Evolutionary conservation across 768 basidiomycete species (phyloP), one percentile per base, ranked within the genome.

Genomic region (Clitopilus hobsonii): DNA sequence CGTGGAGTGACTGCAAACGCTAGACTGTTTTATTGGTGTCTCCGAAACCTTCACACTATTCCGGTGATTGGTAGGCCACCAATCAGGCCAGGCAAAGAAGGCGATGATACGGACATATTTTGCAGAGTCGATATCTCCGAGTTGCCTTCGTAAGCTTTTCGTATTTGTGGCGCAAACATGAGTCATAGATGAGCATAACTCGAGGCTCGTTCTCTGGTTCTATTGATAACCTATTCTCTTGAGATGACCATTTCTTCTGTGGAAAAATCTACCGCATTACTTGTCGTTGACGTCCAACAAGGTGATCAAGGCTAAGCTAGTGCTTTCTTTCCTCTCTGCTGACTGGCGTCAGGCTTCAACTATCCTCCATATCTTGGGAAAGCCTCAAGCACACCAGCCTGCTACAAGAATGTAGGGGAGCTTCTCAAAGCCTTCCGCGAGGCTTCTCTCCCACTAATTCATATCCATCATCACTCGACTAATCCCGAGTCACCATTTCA

Each of bases 201-300:
- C n/a, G 14, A 45, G 30, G 30, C 30, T 32, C 30, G 7, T n/a
- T n/a, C n/a, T n/a, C n/a, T n/a, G n/a, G n/a, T n/a, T n/a, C n/a
- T n/a, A n/a, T n/a, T n/a, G n/a, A n/a, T n/a, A n/a, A n/a, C n/a
- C n/a, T n/a, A n/a, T n/a, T n/a, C n/a, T n/a, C n/a, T n/a, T n/a
- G n/a, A n/a, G 2, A 20, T 45, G 41, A 18, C 41, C 18, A 5
- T 45, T 5, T 23, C 41, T 45, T 20, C 22, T 20, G 22, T 20
- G 4, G 41, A 5, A 5, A 32, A 36, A 32, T 11, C 16, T 7
- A 41, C 53, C 5, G 58, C 58, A 1, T 58, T 64, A 1, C 45
- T 64, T 13, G 53, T 62, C 13, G 55, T 64, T 22, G 63, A 62
- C 50, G 61, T 62, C 25, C 63, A 64, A 50, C 54, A 59, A 51